Percentiles rank a stretch among this genome's conserved stretches.
Conservation (phyloP, 164 flowering plant genomes). For the Umbellularia californica region DNA sequence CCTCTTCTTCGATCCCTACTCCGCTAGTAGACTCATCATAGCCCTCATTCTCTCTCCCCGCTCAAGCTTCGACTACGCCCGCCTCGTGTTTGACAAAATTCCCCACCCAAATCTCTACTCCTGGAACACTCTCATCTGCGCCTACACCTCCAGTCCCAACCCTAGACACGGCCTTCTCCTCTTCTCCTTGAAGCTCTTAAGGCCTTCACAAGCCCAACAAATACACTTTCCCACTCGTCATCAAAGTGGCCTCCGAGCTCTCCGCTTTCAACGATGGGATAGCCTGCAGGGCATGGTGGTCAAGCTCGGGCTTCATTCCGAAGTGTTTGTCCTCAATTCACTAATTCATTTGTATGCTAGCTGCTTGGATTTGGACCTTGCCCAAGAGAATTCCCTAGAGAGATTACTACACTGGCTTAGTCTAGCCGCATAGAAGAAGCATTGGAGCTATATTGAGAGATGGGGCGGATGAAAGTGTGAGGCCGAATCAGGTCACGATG, state of each 20-base stretch:
- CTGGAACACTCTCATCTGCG: slow-evolving; percentile 51
- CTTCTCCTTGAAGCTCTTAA: slow-evolving; percentile 38
- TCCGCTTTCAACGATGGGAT: slow-evolving; percentile 26
- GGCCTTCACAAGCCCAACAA: slow-evolving; percentile 41
- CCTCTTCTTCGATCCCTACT: slow-evolving; percentile 49
- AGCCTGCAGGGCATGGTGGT: slow-evolving; percentile 54
- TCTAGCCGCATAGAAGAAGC: slow-evolving; percentile 40
- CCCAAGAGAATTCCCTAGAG: slow-evolving; percentile 36
- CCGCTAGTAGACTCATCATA: slow-evolving; percentile 47
- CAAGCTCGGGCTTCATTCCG: slow-evolving; percentile 34
- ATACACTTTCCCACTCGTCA: slow-evolving; percentile 58
- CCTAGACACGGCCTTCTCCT: too few relatives aligned
- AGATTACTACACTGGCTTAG: slow-evolving; percentile 51
- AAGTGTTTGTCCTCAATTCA: slow-evolving; percentile 50
- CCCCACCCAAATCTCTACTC: slow-evolving; percentile 64
- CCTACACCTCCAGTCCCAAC: too few relatives aligned
- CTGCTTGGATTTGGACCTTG: slow-evolving; percentile 45
- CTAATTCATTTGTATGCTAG: slow-evolving; percentile 54
- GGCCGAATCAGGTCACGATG: slow-evolving; percentile 58
- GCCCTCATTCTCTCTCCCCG: slow-evolving; percentile 24
- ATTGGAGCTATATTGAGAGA: slow-evolving; percentile 39
- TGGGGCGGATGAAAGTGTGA: slow-evolving; percentile 39
- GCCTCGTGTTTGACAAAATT: slow-evolving; percentile 58
- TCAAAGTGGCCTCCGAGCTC: slow-evolving; percentile 59
- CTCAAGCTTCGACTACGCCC: slow-evolving; percentile 37